These are phyloP conservation scores for Ganoderma leucocontextum DNA, from an alignment of 1,284 basidiomycete genomes.

Conservation along the genomic window DNA sequence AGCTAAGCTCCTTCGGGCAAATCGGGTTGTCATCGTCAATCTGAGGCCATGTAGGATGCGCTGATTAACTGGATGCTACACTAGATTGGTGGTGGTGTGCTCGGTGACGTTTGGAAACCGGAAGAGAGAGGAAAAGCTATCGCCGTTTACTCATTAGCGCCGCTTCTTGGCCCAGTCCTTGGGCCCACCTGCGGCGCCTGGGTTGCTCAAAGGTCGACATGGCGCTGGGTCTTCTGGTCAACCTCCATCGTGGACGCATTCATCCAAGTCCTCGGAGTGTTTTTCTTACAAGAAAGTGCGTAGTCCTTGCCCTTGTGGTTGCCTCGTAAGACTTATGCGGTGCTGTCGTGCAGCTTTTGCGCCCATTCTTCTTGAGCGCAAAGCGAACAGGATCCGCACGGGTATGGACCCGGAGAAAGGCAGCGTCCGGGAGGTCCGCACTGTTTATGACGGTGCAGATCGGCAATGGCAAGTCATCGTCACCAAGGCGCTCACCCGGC, in stretches of 20 bases:
- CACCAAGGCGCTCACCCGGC: slow-evolving; percentile 50
- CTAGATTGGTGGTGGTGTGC: slow-evolving; percentile 54
- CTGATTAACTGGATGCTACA: background rate
- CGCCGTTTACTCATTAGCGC: slow-evolving; percentile 57
- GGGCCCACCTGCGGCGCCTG: slow-evolving; percentile 51
- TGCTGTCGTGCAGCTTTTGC: slow-evolving; percentile 45
- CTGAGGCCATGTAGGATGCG: too few relatives aligned
- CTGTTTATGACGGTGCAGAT: slow-evolving; percentile 39
- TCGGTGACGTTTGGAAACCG: slow-evolving; percentile 57
- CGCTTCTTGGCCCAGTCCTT: slow-evolving; percentile 53
- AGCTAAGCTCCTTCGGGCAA: background rate
- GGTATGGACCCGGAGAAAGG: slow-evolving; percentile 46
- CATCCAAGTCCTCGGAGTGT: slow-evolving; percentile 49
- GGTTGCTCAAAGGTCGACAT: slow-evolving; percentile 49
- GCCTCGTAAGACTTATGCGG: background rate
- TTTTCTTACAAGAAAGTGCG: slow-evolving; percentile 56
- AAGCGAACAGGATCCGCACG: slow-evolving; percentile 49
- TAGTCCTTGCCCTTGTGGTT: background rate
- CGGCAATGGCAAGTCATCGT: slow-evolving; percentile 50
- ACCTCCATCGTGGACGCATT: slow-evolving; percentile 48
- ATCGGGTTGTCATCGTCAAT: background rate
- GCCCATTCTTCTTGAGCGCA: slow-evolving; percentile 56
- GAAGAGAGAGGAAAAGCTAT: slow-evolving; percentile 57
- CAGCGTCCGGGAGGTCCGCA: slow-evolving; percentile 35
- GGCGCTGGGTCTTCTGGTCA: slow-evolving; percentile 53